phyloP scores from a whole-genome alignment of 345 rosid species.

The Durio zibethinus region DNA sequence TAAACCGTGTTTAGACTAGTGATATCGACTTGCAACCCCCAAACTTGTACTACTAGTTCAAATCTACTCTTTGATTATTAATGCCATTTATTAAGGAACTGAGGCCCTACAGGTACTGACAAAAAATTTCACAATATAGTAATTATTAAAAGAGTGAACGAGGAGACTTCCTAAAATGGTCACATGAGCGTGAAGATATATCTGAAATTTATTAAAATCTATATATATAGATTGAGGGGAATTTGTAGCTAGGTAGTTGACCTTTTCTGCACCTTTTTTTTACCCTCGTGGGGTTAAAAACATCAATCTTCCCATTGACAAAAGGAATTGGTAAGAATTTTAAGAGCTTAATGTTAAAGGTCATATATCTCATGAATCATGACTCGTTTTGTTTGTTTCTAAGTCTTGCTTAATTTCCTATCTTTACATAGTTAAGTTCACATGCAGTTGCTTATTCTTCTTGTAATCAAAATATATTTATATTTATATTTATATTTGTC shows the following conservation, averaged over 20 bases:
- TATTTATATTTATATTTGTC: not conserved
- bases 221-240: not conserved
- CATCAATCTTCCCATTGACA: not conserved
- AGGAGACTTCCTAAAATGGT: not conserved
- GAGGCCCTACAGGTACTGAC: not conserved
- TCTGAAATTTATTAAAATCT: not conserved
- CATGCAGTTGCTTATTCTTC: not conserved
- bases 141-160: not conserved
- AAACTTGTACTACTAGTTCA: not conserved
- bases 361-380: not conserved
- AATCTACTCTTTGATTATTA: not conserved
- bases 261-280: not conserved
- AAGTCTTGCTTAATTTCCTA: not conserved
- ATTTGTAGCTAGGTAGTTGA: not conserved
- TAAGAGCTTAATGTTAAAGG: not conserved
- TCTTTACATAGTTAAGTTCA: not conserved
- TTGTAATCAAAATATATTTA: too few relatives aligned
- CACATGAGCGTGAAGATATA: not conserved
- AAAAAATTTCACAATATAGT: not conserved
- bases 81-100: too few relatives aligned
- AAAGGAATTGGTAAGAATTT: not conserved
- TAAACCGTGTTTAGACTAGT: constrained; percentile 2
- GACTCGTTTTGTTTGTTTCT: not conserved
- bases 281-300: not conserved
- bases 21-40: not conserved